phyloP scores from a whole-genome alignment of 148 eudicot species.

The Dysphania ambrosioides region DNA sequence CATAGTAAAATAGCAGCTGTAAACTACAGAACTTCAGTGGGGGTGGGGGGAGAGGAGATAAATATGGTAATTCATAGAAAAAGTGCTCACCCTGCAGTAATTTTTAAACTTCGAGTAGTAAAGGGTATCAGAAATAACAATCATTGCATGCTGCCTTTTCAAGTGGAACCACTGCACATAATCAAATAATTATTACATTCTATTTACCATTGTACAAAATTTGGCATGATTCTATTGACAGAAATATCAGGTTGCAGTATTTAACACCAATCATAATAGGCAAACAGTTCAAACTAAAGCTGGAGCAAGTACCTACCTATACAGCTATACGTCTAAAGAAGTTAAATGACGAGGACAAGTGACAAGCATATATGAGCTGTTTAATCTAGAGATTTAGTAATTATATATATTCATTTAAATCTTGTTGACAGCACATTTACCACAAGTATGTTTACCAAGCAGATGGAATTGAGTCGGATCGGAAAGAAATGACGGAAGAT shows the following conservation, averaged over 20 bases:
- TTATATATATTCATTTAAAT: too few species aligned
- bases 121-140: slow-evolving; percentile 70
- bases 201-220: neutral
- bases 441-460: neutral
- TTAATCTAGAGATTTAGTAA: too few species aligned
- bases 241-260: neutral
- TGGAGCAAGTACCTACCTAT: too few species aligned
- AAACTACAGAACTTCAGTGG: too few species aligned
- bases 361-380: too few species aligned
- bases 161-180: slow-evolving; percentile 88
- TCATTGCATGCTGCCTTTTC: slow-evolving; percentile 90
- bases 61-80: too few species aligned
- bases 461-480: neutral
- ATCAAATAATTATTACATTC: slow-evolving; percentile 14
- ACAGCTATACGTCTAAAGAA: too few species aligned
- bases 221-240: neutral
- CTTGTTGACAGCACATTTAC: neutral
- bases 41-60: too few species aligned
- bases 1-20: too few species aligned
- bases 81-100: slow-evolving; percentile 65
- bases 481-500: neutral
- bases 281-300: neutral
- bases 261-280: neutral
- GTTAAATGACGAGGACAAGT: too few species aligned
- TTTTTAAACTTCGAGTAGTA: slow-evolving; percentile 76